Evolutionary conservation across 768 basidiomycete species (phyloP).

Genomic region (Auricularia heimuer): DNA sequence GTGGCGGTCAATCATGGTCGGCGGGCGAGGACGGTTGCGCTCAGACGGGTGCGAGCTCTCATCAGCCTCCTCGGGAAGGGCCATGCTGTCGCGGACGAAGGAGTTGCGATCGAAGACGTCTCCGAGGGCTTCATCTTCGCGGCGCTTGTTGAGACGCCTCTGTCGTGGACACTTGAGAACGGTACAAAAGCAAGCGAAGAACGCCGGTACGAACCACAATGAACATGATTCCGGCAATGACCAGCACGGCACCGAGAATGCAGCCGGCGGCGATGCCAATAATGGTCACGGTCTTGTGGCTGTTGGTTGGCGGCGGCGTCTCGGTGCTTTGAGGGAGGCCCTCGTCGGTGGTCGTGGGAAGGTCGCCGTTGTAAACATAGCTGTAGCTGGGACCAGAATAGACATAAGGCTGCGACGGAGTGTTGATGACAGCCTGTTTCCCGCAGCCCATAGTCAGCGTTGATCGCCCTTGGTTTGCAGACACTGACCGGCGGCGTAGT

Average conservation of each 20-base stretch:
- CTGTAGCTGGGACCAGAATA: background rate
- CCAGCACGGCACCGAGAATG: slow-evolving; percentile 22
- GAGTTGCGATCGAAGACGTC: slow-evolving; percentile 41
- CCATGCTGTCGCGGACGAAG: slow-evolving; percentile 56
- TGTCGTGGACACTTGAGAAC: background rate
- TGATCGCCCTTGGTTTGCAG: background rate
- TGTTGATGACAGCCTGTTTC: background rate
- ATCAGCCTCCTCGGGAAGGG: slow-evolving; percentile 43
- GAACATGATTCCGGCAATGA: slow-evolving; percentile 24
- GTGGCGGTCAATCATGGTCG: slow-evolving; percentile 53
- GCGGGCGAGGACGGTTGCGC: slow-evolving; percentile 42
- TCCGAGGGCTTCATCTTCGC: slow-evolving; percentile 10
- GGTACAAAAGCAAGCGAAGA: background rate
- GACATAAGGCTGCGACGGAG: background rate
- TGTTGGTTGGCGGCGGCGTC: background rate
- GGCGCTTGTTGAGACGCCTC: slow-evolving; percentile 12
- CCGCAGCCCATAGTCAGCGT: background rate
- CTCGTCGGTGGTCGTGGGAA: background rate
- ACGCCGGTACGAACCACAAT: slow-evolving; percentile 20
- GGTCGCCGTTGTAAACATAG: background rate
- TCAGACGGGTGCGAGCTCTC: slow-evolving; percentile 25
- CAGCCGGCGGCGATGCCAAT: slow-evolving; percentile 27
- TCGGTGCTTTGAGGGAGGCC: background rate
- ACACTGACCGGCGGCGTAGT: background rate
- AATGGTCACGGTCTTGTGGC: background rate